Base-by-base conservation (phyloP, 2,329 filamentous ascomycete genomes). In the Helicocarpus griseus region DNA sequence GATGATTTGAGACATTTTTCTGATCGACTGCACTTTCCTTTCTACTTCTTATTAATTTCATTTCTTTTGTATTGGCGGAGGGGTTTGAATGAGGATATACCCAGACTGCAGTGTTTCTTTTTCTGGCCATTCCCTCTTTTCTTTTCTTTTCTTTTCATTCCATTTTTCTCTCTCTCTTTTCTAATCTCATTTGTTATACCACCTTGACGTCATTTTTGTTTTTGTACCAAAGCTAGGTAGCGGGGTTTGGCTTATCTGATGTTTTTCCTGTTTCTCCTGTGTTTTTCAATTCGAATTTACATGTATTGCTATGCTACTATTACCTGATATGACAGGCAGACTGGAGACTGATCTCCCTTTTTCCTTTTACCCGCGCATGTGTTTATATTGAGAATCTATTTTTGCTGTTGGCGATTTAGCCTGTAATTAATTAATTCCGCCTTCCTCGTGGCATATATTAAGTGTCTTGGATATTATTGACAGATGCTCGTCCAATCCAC, bases 31-130 rank as follows among this genome's bases (percentile, higher is more conserved):
- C 48, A 54, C 43, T 51, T 33, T 47, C 24, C 39, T 33, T 53
- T 19, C 33, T 48, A 43, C 17, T 49, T 45, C 51, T 51, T 52
- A 49, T 54, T 57, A 41, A 55, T 50, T 54, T 51, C 38, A 45
- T 46, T 50, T 36, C 47, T 17, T 50, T 31, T 54, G 24, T 53
- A 24, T 19, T 28, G 13, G 39, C 28, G 19, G 29, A 40, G 28
- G 24, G 40, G 14, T 28, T 29, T 41, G 19, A 24, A 35, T 38
- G 48, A 50, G 48, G 48, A 50, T 50, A 50, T 50, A 50, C 48
- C 48, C 48, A 50, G 39, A 50, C 19, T 50, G 28, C 29, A 43
- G 45, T 17, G 39, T 51, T 29, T 24, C 40, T 36, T 31, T 41
- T 14, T 36, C 35, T 38, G 29, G 26, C 22, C 31, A 36, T 49